A percentile compares a stretch with the other conserved stretches of the same genome.
phyloP scores from a whole-genome alignment of 1,139 yeast species.

The Suhomyces terraborum region DNA sequence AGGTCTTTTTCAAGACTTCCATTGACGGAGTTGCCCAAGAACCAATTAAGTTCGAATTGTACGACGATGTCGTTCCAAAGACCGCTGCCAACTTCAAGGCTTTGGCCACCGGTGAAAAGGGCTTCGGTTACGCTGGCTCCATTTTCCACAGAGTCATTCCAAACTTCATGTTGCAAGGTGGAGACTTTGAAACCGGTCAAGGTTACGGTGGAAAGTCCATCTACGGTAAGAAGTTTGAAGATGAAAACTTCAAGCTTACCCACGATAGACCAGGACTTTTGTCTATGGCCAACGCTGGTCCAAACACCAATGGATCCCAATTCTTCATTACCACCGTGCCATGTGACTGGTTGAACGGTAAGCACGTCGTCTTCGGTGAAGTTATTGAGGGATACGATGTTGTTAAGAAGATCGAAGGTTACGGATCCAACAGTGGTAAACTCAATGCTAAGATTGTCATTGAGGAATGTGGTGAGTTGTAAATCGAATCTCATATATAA shows the following conservation, averaged over 20 bases:
- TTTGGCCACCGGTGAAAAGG: constrained; percentile 95
- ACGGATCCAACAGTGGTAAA: constrained; percentile 35
- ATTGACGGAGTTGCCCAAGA: constrained; percentile 36
- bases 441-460: constrained; percentile 34
- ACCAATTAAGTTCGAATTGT: constrained; percentile 51
- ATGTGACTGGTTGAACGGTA: constrained; percentile 47
- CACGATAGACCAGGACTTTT: constrained; percentile 43
- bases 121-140: constrained; percentile 88
- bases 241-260: constrained; percentile 38
- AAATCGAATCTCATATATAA: too few species aligned
- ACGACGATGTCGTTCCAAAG: constrained; percentile 94
- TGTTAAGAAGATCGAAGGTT: constrained; percentile 39
- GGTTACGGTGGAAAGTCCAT: constrained; percentile 47
- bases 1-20: constrained; percentile 40
- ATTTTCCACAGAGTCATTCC: constrained; percentile 51
- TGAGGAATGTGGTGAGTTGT: constrained; percentile 42
- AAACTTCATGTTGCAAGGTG: constrained; percentile 48
- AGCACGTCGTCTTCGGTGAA: constrained; percentile 47
- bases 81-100: constrained; percentile 98
- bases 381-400: constrained; percentile 43
- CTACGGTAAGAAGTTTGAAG: constrained; percentile 40
- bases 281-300: constrained; percentile 48
- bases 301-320: constrained; percentile 46
- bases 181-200: constrained; percentile 43
- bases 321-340: constrained; percentile 47